These are phyloP conservation scores for Pichia manshurica DNA, from an alignment of 805 yeast species.

Conservation along the genomic window DNA sequence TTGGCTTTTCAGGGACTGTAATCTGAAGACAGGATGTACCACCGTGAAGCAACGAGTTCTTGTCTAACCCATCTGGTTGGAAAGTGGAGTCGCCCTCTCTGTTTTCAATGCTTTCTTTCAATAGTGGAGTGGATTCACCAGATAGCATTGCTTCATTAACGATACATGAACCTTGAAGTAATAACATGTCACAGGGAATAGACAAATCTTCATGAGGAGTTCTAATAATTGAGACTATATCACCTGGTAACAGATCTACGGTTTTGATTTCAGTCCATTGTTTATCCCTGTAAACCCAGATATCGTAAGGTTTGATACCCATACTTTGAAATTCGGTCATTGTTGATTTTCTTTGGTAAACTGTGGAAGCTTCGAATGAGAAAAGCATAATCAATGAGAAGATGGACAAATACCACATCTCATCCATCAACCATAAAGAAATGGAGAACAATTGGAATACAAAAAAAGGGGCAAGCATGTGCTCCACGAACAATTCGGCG, in stretches of 20 bases:
- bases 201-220: conserved; percentile 83
- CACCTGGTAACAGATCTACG: conserved; percentile 82
- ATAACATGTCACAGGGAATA: conserved; percentile 85
- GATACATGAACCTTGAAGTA: conserved; percentile 86
- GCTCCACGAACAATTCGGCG: conserved; percentile 86
- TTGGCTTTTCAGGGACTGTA: conserved; percentile 50
- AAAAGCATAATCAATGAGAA: conserved; percentile 89
- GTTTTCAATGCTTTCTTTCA: conserved; percentile 83
- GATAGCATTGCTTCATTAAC: conserved; percentile 98
- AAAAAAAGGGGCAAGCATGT: conserved; percentile 96
- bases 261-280: conserved; percentile 69
- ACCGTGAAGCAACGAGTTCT: conserved; percentile 84
- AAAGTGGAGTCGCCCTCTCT: conserved; percentile 68
- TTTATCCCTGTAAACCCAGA: conserved; percentile 64
- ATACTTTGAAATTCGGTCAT: conserved; percentile 93
- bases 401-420: conserved; percentile 91
- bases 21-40: conserved; percentile 96
- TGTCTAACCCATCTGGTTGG: conserved; percentile 78
- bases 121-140: conserved; percentile 95
- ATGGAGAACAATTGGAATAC: conserved; percentile 96
- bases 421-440: conserved; percentile 93
- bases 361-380: conserved; percentile 89
- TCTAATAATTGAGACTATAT: conserved; percentile 79
- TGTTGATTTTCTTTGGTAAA: conserved; percentile 90
- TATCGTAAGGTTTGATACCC: conserved; percentile 89